Percentiles rank a stretch among this genome's conserved stretches.
Conservation (phyloP, 495 filamentous ascomycete genomes). For the Aspergillus saccharolyticus region DNA sequence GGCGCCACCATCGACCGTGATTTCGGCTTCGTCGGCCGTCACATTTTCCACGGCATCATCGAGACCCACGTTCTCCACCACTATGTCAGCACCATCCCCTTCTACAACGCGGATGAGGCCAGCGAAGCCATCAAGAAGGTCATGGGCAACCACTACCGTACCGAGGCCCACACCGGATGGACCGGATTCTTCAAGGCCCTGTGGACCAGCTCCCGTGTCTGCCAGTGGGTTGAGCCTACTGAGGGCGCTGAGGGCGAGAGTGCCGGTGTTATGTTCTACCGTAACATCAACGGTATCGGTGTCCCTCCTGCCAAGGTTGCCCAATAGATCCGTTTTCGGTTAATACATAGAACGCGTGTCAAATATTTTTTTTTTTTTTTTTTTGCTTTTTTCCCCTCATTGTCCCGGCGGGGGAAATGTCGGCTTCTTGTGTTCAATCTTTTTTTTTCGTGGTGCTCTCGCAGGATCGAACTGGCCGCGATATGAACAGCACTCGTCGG, state of each 20-base stretch:
- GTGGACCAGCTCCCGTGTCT: constrained; percentile 47
- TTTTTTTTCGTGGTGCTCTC: constrained; percentile 22
- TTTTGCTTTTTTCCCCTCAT: constrained; percentile 1
- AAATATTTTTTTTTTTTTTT: constrained; percentile 9
- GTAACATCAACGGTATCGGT: constrained; percentile 69
- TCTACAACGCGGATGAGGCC: constrained; percentile 59
- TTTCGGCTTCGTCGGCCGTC: constrained; percentile 54
- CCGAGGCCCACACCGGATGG: constrained; percentile 46
- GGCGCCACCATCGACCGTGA: constrained; percentile 58
- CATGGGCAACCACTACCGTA: constrained; percentile 54
- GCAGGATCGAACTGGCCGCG: constrained; percentile 26
- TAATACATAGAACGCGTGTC: constrained; percentile 17
- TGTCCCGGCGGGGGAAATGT: constrained; percentile 1
- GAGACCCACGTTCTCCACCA: constrained; percentile 60
- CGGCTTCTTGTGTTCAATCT: constrained; percentile 1
- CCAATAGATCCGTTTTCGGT: constrained; percentile 24
- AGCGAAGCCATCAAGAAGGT: constrained; percentile 55
- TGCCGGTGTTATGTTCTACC: constrained; percentile 52
- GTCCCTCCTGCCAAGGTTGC: constrained; percentile 52
- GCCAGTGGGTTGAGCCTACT: constrained; percentile 58
- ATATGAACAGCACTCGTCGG: constrained; percentile 9
- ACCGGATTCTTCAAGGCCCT: constrained; percentile 52
- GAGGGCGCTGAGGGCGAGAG: constrained; percentile 56
- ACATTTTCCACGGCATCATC: constrained; percentile 57
- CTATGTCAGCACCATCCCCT: constrained; percentile 57